Percentiles rank a stretch among this genome's conserved stretches.
Conservation (phyloP, 2,329 filamentous ascomycete species). For the Alternaria rosae region DNA sequence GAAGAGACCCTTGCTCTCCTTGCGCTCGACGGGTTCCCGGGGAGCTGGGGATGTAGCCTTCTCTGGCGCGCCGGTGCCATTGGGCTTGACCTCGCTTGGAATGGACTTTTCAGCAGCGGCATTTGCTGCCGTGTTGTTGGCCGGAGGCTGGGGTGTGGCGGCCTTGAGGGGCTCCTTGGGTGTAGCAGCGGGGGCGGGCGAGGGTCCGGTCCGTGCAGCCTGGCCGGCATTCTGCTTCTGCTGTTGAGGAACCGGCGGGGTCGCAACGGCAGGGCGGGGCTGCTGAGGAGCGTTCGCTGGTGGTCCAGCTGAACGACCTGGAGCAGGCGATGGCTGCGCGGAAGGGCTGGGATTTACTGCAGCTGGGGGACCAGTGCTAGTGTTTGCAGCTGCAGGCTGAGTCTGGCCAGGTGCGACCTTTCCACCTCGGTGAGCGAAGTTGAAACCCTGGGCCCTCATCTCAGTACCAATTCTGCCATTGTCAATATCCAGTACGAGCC, state of each 20-base stretch:
- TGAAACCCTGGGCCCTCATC: conserved; percentile 98
- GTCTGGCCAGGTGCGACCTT: conserved; percentile 63
- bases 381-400: conserved; percentile 48
- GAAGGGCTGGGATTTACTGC: conserved; percentile 49
- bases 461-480: conserved; percentile 96
- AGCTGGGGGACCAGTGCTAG: conserved; percentile 45
- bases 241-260: conserved; percentile 50
- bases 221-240: conserved; percentile 53
- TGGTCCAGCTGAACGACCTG: conserved; percentile 39
- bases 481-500: conserved; percentile 92
- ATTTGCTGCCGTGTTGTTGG: conserved; percentile 41
- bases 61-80: conserved; percentile 57
- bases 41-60: conserved; percentile 51
- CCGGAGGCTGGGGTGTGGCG: conserved; percentile 56
- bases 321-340: conserved; percentile 47
- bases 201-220: conserved; percentile 49
- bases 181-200: conserved; percentile 51
- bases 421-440: conserved; percentile 93
- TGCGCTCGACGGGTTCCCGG: conserved; percentile 62
- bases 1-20: conserved; percentile 83
- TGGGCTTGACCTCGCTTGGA: conserved; percentile 55
- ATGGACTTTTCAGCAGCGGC: conserved; percentile 50
- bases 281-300: conserved; percentile 46
- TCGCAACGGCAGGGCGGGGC: conserved; percentile 39
- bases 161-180: conserved; percentile 59